These are phyloP conservation scores for Penicillium concentricum DNA, from an alignment of 2,329 filamentous ascomycete species.

Conservation along the genomic window DNA sequence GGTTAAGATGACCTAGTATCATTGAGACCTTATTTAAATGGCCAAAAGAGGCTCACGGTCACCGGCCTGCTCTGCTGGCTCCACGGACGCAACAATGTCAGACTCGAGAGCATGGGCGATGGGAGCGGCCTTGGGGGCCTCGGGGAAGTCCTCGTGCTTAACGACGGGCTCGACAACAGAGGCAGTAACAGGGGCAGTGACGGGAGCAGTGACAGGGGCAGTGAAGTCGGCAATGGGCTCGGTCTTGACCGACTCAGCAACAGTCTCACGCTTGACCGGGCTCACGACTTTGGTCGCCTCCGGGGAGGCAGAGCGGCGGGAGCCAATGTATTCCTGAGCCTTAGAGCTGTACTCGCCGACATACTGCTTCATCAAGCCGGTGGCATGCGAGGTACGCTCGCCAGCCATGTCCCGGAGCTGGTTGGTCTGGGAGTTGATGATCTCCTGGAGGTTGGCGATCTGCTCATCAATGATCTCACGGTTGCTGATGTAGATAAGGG, in stretches of 20 bases:
- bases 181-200: conserved; percentile 17
- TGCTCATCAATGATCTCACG: conserved; percentile 63
- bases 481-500: conserved; percentile 65
- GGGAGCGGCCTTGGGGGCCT: conserved; percentile 44
- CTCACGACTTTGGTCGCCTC: conserved; percentile 30
- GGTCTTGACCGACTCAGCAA: conserved; percentile 9
- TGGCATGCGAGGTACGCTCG: conserved; percentile 59
- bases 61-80: conserved; percentile 29
- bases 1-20: neutral
- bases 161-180: conserved; percentile 41
- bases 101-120: conserved; percentile 25
- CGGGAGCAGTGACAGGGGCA: conserved; percentile 13
- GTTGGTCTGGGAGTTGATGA: conserved; percentile 58
- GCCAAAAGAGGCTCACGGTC: conserved; percentile 39
- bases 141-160: conserved; percentile 53
- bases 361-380: conserved; percentile 58
- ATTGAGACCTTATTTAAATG: conserved; percentile 15
- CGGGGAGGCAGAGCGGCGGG: conserved; percentile 35
- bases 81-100: conserved; percentile 19
- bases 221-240: conserved; percentile 15
- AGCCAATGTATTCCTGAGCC: conserved; percentile 56
- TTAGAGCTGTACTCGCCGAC: conserved; percentile 61
- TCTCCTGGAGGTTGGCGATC: conserved; percentile 53
- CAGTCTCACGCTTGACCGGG: conserved; percentile 10
- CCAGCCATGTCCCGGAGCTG: conserved; percentile 61